Percentiles rank a stretch among this genome's conserved stretches.
Conservation (phyloP, 2,329 filamentous ascomycete genomes). For the Fusarium penzigii region DNA sequence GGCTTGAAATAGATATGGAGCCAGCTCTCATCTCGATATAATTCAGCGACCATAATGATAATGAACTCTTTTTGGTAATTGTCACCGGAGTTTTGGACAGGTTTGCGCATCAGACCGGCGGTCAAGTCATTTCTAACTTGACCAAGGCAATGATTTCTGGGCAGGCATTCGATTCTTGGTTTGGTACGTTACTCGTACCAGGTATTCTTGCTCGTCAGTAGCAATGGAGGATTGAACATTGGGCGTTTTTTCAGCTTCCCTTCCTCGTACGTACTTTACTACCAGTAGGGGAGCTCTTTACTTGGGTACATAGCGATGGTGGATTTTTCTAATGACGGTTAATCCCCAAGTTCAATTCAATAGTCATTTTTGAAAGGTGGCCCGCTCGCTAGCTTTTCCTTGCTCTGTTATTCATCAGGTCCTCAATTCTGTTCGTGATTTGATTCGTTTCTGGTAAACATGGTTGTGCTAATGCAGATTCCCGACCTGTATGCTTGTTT, state of each 20-base stretch:
- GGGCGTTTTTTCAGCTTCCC: neutral
- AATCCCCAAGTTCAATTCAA: neutral
- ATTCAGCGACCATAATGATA: constrained; percentile 30
- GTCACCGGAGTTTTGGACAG: constrained; percentile 36
- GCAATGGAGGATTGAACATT: constrained; percentile 3
- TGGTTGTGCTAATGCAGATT: too few species aligned
- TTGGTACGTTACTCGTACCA: neutral
- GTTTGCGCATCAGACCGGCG: constrained; percentile 23
- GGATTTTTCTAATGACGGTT: neutral
- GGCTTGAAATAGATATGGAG: constrained; percentile 41
- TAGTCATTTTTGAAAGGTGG: too few species aligned
- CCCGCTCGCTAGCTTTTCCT: too few species aligned
- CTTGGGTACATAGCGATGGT: neutral
- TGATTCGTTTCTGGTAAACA: too few species aligned
- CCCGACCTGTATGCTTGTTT: neutral
- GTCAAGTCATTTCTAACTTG: constrained; percentile 17
- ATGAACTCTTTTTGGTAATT: constrained; percentile 34
- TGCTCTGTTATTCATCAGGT: too few species aligned
- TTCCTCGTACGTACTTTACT: neutral
- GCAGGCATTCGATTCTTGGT: constrained; percentile 9
- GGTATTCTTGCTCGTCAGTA: constrained; percentile 1
- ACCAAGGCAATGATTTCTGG: constrained; percentile 14
- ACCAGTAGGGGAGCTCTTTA: neutral
- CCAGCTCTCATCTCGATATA: constrained; percentile 8
- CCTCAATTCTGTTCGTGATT: too few species aligned